phyloP scores from a whole-genome alignment of 495 filamentous ascomycete genomes.

The Aspergillus diversus region DNA sequence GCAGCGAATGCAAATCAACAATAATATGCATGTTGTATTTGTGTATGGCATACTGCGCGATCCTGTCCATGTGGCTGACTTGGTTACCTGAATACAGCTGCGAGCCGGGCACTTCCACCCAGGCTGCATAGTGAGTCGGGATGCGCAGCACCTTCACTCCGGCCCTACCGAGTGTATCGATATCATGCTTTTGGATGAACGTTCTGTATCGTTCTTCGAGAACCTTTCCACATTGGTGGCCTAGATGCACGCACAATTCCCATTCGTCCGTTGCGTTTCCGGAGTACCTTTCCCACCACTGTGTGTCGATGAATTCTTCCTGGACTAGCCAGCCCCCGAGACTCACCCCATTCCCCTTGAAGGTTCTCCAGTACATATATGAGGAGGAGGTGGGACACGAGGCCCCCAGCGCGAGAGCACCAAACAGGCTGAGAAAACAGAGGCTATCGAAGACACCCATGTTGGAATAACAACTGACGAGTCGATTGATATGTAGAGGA shows the following conservation, averaged over 20 bases:
- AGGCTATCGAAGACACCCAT: no score
- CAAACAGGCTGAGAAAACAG: no score
- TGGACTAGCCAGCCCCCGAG: slow-evolving; percentile 40
- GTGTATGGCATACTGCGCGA: slow-evolving; percentile 33
- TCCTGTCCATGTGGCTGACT: slow-evolving; percentile 25
- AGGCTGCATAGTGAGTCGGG: slow-evolving; percentile 33
- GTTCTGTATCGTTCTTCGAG: slow-evolving; percentile 34
- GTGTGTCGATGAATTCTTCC: slow-evolving; percentile 35
- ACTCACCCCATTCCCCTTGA: slow-evolving; percentile 25
- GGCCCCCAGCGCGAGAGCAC: no score
- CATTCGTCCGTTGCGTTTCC: slow-evolving; percentile 34
- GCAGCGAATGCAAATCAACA: slow-evolving; percentile 38
- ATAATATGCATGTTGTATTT: slow-evolving; percentile 37
- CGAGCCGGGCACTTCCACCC: slow-evolving; percentile 36
- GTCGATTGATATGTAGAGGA: no score
- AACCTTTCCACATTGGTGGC: slow-evolving; percentile 24
- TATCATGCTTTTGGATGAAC: slow-evolving; percentile 31
- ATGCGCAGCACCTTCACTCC: slow-evolving; percentile 34
- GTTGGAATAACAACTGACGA: no score
- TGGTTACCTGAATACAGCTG: slow-evolving; percentile 35
- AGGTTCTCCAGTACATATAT: no score
- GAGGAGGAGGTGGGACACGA: no score
- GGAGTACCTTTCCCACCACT: slow-evolving; percentile 31
- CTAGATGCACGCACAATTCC: slow-evolving; percentile 32
- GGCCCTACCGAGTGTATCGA: slow-evolving; percentile 30